Conservation (phyloP, 2,329 filamentous ascomycete genomes). For the Colletotrichum camelliae region DNA sequence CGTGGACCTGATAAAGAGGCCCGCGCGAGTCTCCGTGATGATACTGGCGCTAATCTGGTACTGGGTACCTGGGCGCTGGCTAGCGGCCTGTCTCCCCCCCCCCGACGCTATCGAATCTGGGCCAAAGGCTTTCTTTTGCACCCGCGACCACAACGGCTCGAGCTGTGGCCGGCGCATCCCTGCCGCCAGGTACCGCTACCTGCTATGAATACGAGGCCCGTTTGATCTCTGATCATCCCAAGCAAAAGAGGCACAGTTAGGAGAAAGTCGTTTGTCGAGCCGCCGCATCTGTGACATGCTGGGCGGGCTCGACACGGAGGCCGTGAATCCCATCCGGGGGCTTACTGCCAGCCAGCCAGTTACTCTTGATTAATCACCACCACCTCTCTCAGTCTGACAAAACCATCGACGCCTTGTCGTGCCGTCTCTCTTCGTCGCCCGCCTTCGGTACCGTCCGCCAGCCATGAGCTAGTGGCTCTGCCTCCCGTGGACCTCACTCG, state of each 20-base stretch:
- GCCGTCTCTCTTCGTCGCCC: neutral
- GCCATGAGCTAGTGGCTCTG: neutral
- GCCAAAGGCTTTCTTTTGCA: conserved; percentile 10
- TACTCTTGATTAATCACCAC: neutral
- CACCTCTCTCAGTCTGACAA: neutral
- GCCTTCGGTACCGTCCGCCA: neutral
- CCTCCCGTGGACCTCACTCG: neutral
- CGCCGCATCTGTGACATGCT: neutral
- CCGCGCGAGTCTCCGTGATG: neutral
- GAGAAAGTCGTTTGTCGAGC: neutral
- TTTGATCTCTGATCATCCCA: neutral
- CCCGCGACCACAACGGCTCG: conserved; percentile 3
- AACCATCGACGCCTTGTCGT: neutral
- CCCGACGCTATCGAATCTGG: conserved; percentile 13
- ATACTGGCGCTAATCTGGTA: neutral
- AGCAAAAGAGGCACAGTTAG: neutral
- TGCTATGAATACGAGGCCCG: conserved; percentile 23
- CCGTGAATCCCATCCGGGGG: neutral
- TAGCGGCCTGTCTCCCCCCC: conserved; percentile 14
- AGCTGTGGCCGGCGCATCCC: conserved; percentile 13
- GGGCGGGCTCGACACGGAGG: neutral
- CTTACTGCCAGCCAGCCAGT: neutral
- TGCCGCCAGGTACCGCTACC: conserved; percentile 19
- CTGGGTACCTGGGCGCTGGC: conserved; percentile 3
- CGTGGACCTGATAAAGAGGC: neutral